Evolutionary conservation across 768 basidiomycete genomes (phyloP).

Genomic region (Hygrophorus russula): DNA sequence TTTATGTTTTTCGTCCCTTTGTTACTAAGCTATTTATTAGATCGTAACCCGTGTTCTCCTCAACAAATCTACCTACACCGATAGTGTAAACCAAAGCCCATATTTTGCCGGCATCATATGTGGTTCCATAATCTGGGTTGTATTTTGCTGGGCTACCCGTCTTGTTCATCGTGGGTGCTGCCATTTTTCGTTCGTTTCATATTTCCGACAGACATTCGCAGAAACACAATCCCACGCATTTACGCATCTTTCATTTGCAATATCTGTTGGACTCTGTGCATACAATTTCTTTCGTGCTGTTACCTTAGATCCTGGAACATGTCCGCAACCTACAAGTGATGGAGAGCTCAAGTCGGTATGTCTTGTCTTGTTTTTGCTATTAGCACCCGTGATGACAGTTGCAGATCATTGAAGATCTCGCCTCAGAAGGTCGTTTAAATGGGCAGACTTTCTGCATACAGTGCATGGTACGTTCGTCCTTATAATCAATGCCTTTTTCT

Average conservation of each 20-base stretch:
- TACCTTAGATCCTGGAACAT: conserved; percentile 81
- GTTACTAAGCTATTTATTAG: conserved; percentile 22
- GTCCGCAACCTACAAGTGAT: conserved; percentile 72
- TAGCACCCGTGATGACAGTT: not conserved
- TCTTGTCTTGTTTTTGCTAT: conserved; percentile 4
- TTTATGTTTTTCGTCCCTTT: conserved; percentile 4
- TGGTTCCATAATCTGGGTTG: conserved; percentile 80
- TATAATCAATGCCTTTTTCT: not conserved
- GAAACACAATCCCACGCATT: conserved; percentile 71
- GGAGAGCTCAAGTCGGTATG: conserved; percentile 80
- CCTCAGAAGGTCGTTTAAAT: conserved; percentile 79
- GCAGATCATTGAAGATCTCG: conserved; percentile 84
- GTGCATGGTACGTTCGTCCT: conserved; percentile 63
- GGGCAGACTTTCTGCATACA: conserved; percentile 95
- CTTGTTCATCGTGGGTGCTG: conserved; percentile 52
- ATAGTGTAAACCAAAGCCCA: conserved; percentile 75
- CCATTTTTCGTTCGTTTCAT: conserved; percentile 6
- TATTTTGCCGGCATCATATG: conserved; percentile 90
- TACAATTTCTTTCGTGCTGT: conserved; percentile 91
- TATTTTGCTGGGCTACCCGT: conserved; percentile 70
- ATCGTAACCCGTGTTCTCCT: conserved; percentile 80
- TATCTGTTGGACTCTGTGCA: conserved; percentile 57
- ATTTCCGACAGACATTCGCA: conserved; percentile 25
- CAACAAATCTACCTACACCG: conserved; percentile 72
- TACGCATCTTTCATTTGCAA: conserved; percentile 65